phyloP scores from a whole-genome alignment of 768 basidiomycete species.

The Tylopilus felleus region DNA sequence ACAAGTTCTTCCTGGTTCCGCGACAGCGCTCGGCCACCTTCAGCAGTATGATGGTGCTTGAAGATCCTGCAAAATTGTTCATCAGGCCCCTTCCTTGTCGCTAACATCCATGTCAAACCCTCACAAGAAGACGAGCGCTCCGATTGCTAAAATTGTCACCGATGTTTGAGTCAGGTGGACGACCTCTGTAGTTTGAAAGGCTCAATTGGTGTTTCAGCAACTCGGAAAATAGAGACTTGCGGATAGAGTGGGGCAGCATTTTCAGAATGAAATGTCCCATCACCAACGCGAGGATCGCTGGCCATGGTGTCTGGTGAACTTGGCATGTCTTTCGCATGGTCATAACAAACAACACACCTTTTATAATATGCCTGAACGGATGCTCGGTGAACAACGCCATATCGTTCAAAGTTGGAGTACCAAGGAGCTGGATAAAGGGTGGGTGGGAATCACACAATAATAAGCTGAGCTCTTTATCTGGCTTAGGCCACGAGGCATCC shows the following conservation, averaged over 20 bases:
- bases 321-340: background rate
- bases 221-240: slow-evolving; percentile 22
- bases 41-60: slow-evolving; percentile 58
- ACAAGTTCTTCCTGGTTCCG: slow-evolving; percentile 72
- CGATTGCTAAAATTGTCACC: slow-evolving; percentile 65
- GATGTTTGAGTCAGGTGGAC: slow-evolving; percentile 71
- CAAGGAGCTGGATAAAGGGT: slow-evolving; percentile 18
- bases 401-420: slow-evolving; percentile 15
- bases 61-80: slow-evolving; percentile 45
- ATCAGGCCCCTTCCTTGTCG: background rate
- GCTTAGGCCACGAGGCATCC: slow-evolving; percentile 28
- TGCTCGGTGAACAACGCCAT: slow-evolving; percentile 33
- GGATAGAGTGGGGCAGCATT: slow-evolving; percentile 38
- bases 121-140: slow-evolving; percentile 64
- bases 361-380: slow-evolving; percentile 32
- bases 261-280: slow-evolving; percentile 51
- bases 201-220: slow-evolving; percentile 5
- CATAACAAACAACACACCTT: slow-evolving; percentile 20
- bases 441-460: slow-evolving; percentile 26
- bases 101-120: slow-evolving; percentile 20
- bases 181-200: slow-evolving; percentile 42
- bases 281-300: slow-evolving; percentile 47
- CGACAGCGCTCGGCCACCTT: slow-evolving; percentile 61
- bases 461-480: slow-evolving; percentile 20
- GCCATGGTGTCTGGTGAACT: slow-evolving; percentile 13